Evolutionary conservation across 257 asterid genomes (phyloP), one percentile per base, ranked within the genome.

Genomic region (Nicotiana tomentosiformis): DNA sequence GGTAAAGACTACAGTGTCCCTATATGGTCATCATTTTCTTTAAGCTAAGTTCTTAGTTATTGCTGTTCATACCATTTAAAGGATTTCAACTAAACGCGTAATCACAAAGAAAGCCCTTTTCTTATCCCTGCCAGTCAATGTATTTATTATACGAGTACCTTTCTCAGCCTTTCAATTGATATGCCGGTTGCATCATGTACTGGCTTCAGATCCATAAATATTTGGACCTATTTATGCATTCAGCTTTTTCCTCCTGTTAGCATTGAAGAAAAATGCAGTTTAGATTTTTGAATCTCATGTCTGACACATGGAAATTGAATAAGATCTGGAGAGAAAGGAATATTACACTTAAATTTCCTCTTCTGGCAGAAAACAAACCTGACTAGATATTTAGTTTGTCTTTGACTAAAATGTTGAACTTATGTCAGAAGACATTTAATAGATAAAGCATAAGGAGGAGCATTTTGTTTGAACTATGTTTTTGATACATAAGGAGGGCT

Each of bases 1-100:
- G 30, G 88, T 60, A 66, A 49, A 77, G 77, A 81, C 43, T 64
- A 30, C 37, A 72, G 37, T 83, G 23, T 65, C 53, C 65, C 29
- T 11, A 65, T 64, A 55, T 4, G 53, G n/a, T 81, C 9, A 60
- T 74, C 55, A 8, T 6, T 16, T 51, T 18, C 4, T 67, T 72
- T 62, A n/a, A 9, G 14, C 55, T 43, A 20, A 23, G 62, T 57
- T 72, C 23, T 58, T 60, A 11, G 43, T 26, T 23, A n/a, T 49
- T 14, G 15, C 8, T 14, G 43, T 49, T 74, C 61, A 74, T 74
- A 14, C 26, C 8, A 7, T 74, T 49, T 14, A 20, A 49, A 14
- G 0, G 26, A 51, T 15, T 14, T n/a, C 2, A 10, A 8, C 51
- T 26, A 49, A 7, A 49, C 51, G 26, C 8, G 49, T 49, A 49